Base-by-base conservation (phyloP, 805 yeast species). In the Maudiozyma turicensis region DNA sequence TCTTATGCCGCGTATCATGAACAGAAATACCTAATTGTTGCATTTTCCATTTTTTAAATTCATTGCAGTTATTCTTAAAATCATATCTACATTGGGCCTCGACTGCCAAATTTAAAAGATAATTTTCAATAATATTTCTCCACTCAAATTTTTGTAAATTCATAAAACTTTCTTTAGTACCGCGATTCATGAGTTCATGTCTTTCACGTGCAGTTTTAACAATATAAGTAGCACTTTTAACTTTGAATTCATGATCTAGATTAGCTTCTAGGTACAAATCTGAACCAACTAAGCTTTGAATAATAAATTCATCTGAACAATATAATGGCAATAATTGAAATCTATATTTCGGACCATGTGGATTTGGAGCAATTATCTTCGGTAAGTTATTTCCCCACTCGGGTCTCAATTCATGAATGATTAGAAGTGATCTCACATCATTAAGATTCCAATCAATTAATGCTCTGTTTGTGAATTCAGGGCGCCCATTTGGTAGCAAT, bases 61-160 rank as follows among this genome's bases (percentile, higher is more conserved):
- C 71, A 60, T 20, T 28, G 11, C 42, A 39, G 11, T 39, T 39
- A 39, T 39, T 8, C 54, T 76, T 76, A 60, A 78, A 83, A 55
- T 83, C 86, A 33, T 67, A 64, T 9, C 85, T 72, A 54, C 86
- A 80, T 58, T 82, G 86, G 20, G 79, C 77, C 55, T 81, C 86
- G 47, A 81, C 81, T 5, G 77, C 84, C 28, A 81, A 66, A 57
- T 78, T 79, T 38, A 81, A 61, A 32, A 80, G 54, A 54, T 75
- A 82, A 62, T 81, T 82, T 54, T 83, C 88, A 51, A 82, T 78
- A 26, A 83, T 73, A 57, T 81, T 79, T 52, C 88, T 68, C 85
- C 87, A 82, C 59, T 82, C 84, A 32, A 74, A 71, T 49, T 72
- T 69, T 8, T 73, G 63, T 14, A 75, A 57, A 5, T 54, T 15